A percentile compares a stretch with the other conserved stretches of the same genome.
Evolutionary conservation across 495 filamentous ascomycete species (phyloP).

Genomic region (Aspergillus hancockii): DNA sequence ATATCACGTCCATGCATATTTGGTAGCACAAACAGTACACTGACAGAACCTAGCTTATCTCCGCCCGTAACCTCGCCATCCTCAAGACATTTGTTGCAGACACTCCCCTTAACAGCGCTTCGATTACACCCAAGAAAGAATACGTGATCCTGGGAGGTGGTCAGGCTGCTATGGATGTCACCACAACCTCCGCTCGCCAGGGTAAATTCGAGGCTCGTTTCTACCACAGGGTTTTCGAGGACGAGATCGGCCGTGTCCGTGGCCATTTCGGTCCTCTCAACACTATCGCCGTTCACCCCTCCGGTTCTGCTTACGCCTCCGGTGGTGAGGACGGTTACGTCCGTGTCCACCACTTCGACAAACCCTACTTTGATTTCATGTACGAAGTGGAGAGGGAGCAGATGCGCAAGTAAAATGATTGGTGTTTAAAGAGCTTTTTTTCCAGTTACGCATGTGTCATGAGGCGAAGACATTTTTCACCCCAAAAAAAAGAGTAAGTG

Average conservation of each 20-base stretch:
- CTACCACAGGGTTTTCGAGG: conserved; percentile 98
- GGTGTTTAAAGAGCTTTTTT: conserved; percentile 19
- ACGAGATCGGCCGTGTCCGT: conserved; percentile 94
- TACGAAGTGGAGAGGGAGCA: conserved; percentile 92
- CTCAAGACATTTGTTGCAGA: conserved; percentile 91
- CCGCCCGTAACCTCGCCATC: conserved; percentile 78
- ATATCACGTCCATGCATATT: conserved; percentile 17
- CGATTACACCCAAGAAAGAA: conserved; percentile 91
- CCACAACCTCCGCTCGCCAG: conserved; percentile 88
- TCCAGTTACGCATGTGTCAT: conserved; percentile 41
- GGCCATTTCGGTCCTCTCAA: conserved; percentile 97
- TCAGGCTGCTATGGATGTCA: conserved; percentile 98
- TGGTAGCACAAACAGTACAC: conserved; percentile 4
- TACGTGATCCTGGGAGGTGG: conserved; percentile 97
- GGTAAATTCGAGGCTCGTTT: conserved; percentile 99
- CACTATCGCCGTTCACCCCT: conserved; percentile 84
- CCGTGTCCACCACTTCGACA: conserved; percentile 97
- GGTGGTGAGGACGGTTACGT: conserved; percentile 99
- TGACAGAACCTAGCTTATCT: conserved; percentile 62
- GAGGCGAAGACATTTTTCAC: conserved; percentile 36
- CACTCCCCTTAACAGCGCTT: conserved; percentile 94
- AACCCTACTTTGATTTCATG: conserved; percentile 96
- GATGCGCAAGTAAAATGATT: conserved; percentile 40
- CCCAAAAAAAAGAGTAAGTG: conserved; percentile 29
- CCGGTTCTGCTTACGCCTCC: conserved; percentile 85